phyloP scores from a whole-genome alignment of 345 rosid species.

The Punica granatum region DNA sequence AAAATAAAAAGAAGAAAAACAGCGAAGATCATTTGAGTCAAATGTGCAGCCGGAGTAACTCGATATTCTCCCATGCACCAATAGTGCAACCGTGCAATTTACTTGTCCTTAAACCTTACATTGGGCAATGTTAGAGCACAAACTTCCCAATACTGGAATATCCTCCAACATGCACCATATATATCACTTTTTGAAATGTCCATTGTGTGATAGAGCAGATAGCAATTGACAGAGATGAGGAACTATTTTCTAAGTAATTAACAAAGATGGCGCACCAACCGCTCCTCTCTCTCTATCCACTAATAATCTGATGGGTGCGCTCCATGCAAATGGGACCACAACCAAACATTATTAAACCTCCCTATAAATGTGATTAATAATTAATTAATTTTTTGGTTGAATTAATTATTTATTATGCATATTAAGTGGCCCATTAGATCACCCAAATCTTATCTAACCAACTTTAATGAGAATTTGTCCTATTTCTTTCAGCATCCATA shows the following conservation, averaged over 20 bases:
- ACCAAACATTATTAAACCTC: neutral
- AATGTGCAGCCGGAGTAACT: too few relatives aligned
- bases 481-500: neutral
- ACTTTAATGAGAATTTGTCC: neutral
- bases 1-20: too few relatives aligned
- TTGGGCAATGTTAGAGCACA: too few relatives aligned
- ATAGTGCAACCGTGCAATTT: too few relatives aligned
- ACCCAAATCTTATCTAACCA: conserved; percentile 6
- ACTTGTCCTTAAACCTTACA: too few relatives aligned
- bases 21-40: too few relatives aligned
- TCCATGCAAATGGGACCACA: neutral
- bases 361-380: neutral
- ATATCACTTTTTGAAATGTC: too few relatives aligned
- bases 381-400: neutral
- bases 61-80: too few relatives aligned
- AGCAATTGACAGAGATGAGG: neutral
- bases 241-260: neutral
- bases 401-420: neutral
- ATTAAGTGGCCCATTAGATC: conserved; percentile 1
- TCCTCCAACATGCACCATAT: too few relatives aligned
- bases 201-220: neutral
- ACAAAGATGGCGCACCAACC: conserved; percentile 3
- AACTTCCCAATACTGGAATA: too few relatives aligned
- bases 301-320: conserved; percentile 1
- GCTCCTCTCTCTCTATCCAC: neutral